phyloP scores from a whole-genome alignment of 495 filamentous ascomycete species.

The Gamarada debralockiae region DNA sequence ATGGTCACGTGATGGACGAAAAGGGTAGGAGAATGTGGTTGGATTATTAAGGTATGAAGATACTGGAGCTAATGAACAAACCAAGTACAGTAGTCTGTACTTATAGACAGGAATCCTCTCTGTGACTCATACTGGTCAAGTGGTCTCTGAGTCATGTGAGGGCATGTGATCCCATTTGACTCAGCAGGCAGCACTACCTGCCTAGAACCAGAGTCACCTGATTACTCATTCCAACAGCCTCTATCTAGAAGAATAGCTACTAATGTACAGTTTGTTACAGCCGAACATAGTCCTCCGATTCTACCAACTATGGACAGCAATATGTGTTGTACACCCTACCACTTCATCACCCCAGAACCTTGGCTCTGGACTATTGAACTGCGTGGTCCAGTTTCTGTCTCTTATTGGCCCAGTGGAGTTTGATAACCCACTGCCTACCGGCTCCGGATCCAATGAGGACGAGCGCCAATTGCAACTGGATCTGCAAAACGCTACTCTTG shows the following conservation, averaged over 20 bases:
- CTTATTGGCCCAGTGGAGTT: neutral
- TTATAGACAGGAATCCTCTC: too few species aligned
- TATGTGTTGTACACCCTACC: conserved; percentile 1
- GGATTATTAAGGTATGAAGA: too few species aligned
- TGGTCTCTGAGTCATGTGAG: too few species aligned
- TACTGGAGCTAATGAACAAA: too few species aligned
- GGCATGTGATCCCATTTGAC: too few species aligned
- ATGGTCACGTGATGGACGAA: too few species aligned
- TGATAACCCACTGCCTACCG: neutral
- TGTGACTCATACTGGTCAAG: too few species aligned
- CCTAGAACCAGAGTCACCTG: too few species aligned
- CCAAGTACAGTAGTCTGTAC: too few species aligned
- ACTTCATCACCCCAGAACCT: conserved; percentile 1
- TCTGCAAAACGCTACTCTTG: conserved; percentile 8
- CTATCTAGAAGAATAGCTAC: neutral
- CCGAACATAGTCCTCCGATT: conserved; percentile 5
- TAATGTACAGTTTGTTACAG: conserved; percentile 5
- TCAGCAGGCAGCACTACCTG: too few species aligned
- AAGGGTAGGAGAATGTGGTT: too few species aligned
- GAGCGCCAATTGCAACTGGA: conserved; percentile 7
- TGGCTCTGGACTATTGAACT: conserved; percentile 1
- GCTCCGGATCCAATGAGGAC: neutral
- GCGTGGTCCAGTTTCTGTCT: conserved; percentile 4
- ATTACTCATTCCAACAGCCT: too few species aligned
- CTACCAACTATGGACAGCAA: conserved; percentile 7